phyloP scores from a whole-genome alignment of 176 grass and related monocot species.

The Poa pratensis region DNA sequence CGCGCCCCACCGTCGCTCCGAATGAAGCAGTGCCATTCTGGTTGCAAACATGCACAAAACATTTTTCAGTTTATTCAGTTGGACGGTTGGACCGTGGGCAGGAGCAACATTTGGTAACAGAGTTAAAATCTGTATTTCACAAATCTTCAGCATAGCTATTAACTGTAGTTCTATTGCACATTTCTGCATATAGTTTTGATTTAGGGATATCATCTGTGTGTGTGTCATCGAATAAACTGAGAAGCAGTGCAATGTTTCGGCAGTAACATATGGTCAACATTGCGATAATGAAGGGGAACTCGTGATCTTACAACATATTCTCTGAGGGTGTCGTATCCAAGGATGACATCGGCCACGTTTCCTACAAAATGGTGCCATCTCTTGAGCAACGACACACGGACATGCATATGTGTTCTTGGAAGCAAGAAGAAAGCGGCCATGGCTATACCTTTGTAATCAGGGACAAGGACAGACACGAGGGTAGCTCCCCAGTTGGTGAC shows the following conservation, averaged over 20 bases:
- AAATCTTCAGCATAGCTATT: too few species aligned
- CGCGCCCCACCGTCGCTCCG: constrained; percentile 72
- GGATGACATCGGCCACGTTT: constrained; percentile 74
- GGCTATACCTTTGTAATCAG: constrained; percentile 64
- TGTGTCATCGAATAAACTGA: neutral
- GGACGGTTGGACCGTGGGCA: neutral
- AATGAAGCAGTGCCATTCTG: constrained; percentile 75
- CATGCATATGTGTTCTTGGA: neutral
- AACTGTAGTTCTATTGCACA: too few species aligned
- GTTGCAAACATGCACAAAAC: neutral
- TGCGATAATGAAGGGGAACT: neutral
- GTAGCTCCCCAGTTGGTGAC: constrained; percentile 83
- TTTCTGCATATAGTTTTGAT: too few species aligned
- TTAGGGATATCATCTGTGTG: too few species aligned
- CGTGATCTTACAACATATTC: constrained; percentile 74
- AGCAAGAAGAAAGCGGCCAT: neutral
- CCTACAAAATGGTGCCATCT: constrained; percentile 37
- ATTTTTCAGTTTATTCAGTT: neutral
- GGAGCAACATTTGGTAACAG: neutral
- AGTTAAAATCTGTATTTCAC: neutral
- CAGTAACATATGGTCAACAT: neutral
- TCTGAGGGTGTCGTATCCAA: constrained; percentile 68
- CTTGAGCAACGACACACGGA: neutral
- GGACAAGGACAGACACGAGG: constrained; percentile 63
- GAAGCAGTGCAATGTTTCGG: neutral